Base-by-base conservation (phyloP, 2,329 filamentous ascomycete genomes). In the Ophiosphaerella herpotricha region DNA sequence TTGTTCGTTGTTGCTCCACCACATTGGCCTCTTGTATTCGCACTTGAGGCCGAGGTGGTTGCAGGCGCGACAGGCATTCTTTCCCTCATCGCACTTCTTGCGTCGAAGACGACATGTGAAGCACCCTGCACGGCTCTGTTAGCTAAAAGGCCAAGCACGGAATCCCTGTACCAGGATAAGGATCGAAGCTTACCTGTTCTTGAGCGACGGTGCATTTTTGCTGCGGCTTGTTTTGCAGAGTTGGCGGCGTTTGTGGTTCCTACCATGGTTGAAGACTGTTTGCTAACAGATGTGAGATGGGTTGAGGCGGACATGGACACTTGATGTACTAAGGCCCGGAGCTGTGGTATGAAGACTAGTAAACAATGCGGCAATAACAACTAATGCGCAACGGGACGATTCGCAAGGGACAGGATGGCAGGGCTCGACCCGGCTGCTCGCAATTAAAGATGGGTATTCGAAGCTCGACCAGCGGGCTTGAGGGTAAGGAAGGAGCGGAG, bases 1-100 rank as follows among this genome's bases (percentile, higher is more conserved):
- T 68, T 89, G 85, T 57, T 96, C 91, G 68, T 89, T 89, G 80
- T 94, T 97, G 77, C 88, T 89, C 94, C 94, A 99, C 94, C 94
- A 99, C 77, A 90, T 85, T 33, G 94, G 94, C 70, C 92, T 82
- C 82, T 96, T 96, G 80, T 97, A 99, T 80, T 97, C 91, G 79
- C 94, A 99, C 67, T 83, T 82, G 49, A 99, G 82, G 46, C 89
- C 89, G 48, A 99, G 86, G 68, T 86, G 83, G 57, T 77, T 80
- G 75, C 85, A 88, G 51, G 85, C 84, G 63, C 78, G 80, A 71
- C 85, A 88, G 42, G 78, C 73, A n/a, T 83, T 80, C 66, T 85
- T 86, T 54, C 79, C 80, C 68, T 88, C 85, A 60, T 88, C 85
- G 66, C 85, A 88, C 77, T 88, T 88, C 78, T 88, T 88, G 58